Conservation (phyloP, 306 rosid species). For the Neltuma alba region DNA sequence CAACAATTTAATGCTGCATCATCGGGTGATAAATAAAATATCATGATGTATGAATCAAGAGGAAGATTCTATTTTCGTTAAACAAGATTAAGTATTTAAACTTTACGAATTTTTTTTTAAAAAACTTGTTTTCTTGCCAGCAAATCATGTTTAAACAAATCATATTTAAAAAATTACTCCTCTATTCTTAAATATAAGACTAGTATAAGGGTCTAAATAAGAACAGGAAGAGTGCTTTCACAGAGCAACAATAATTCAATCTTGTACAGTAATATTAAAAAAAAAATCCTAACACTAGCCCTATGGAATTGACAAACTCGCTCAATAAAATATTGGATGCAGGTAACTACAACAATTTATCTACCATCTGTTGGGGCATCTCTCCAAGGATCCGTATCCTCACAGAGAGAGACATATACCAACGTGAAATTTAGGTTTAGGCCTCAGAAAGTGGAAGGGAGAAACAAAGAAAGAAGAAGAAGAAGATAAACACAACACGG, state of each 20-base stretch:
- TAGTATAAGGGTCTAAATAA: too few species aligned
- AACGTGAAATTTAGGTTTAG: background rate
- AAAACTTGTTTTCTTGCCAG: too few species aligned
- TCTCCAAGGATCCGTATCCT: background rate
- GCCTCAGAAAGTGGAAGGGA: background rate
- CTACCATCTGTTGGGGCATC: background rate
- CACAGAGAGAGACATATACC: background rate
- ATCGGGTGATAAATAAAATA: background rate
- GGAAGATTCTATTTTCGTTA: background rate
- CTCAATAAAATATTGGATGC: background rate
- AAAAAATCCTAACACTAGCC: background rate
- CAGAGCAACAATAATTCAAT: too few species aligned
- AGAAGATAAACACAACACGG: constrained; percentile 38
- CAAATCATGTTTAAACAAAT: too few species aligned
- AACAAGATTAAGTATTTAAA: background rate
- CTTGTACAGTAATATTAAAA: too few species aligned
- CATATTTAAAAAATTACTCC: too few species aligned
- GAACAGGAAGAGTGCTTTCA: too few species aligned
- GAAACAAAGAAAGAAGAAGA: background rate
- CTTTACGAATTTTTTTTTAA: too few species aligned
- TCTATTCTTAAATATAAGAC: too few species aligned
- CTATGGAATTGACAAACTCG: background rate
- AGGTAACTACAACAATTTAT: background rate
- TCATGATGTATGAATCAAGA: background rate
- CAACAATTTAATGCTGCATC: background rate